Evolutionary conservation across 305 asterid species (phyloP), one percentile per base, ranked within the genome.

Genomic region (Fraxinus latifolia): DNA sequence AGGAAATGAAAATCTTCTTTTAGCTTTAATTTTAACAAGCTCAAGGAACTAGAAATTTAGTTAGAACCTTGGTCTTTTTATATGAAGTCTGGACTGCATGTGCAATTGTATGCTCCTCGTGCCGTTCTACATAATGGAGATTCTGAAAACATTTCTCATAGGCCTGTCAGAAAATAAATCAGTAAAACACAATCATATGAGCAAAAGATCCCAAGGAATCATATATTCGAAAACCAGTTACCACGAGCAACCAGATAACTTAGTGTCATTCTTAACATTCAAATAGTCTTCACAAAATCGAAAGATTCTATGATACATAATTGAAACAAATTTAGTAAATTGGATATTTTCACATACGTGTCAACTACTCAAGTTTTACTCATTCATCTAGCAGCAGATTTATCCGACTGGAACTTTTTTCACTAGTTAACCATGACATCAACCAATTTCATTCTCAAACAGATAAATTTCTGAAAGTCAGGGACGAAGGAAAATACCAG

Each of bases 41-140:
- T 82, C 32, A 75, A 50, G 42, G 47, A 86, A 74, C 25, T 71
- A 29, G 60, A 47, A 47, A 83, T 62, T 19, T 37, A 42, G 60
- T 19, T 21, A 60, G 79, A 78, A 94, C 98, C 99, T 95, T 94
- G 47, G 99, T 94, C 85, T 91, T 94, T 86, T 95, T 95, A 80
- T 90, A 92, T 14, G 91, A 82, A 80, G 98, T 91, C 90, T 91
- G 97, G 86, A 95, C 88, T 74, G 98, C 97, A 88, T 95, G 98
- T 7, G 98, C 96, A 81, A 95, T 92, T 82, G 99, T 95, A 85
- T 95, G 99, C 58, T 89, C 94, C 89, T 95, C 97, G 17, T 95
- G 97, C 74, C 94, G 92, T 76, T 95, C 98, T 42, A 95, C 82
- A 65, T 88, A 91, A 84, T 95, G 99, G 77, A 95, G 97, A 89